A percentile compares a stretch with the other conserved stretches of the same genome.
phyloP scores from a whole-genome alignment of 169 alveolate genomes.

The Theileria orientalis region DNA sequence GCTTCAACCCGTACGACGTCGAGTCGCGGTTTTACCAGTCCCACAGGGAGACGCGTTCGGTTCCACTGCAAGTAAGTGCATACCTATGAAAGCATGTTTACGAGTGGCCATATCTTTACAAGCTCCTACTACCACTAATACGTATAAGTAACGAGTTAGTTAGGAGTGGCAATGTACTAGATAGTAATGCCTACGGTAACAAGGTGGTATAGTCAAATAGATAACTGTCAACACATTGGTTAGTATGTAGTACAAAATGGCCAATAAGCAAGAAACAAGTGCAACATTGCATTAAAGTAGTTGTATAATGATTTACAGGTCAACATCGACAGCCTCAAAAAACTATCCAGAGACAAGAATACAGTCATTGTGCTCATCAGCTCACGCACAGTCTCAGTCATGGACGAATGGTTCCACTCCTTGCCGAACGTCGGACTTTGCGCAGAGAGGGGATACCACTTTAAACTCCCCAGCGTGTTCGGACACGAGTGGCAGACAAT shows the following conservation, averaged over 20 bases:
- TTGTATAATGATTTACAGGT: neutral
- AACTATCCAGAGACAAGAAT: slow-evolving; percentile 16
- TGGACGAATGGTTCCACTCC: slow-evolving; percentile 57
- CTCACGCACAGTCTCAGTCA: slow-evolving; percentile 14
- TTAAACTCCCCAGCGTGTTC: slow-evolving; percentile 38
- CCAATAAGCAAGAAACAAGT: neutral
- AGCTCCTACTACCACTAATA: no score
- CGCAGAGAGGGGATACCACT: slow-evolving; percentile 46
- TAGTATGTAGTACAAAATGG: no score
- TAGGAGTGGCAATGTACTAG: no score
- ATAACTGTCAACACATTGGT: no score
- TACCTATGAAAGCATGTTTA: no score
- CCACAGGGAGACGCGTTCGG: neutral
- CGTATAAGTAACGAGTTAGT: no score
- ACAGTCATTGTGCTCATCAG: slow-evolving; percentile 52
- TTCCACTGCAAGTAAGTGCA: neutral
- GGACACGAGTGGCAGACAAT: slow-evolving; percentile 56
- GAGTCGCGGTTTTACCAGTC: slow-evolving; percentile 22
- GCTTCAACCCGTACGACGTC: slow-evolving; percentile 25
- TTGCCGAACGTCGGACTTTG: slow-evolving; percentile 43
- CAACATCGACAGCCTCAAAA: slow-evolving; percentile 26
- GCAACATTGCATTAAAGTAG: no score
- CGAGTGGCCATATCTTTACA: no score
- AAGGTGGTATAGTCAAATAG: no score
- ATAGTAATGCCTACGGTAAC: no score